A percentile compares a stretch with the other conserved stretches of the same genome.
These are phyloP conservation scores for Jamesozyma gamospora DNA, from an alignment of 805 yeast genomes.

Conservation along the genomic window DNA sequence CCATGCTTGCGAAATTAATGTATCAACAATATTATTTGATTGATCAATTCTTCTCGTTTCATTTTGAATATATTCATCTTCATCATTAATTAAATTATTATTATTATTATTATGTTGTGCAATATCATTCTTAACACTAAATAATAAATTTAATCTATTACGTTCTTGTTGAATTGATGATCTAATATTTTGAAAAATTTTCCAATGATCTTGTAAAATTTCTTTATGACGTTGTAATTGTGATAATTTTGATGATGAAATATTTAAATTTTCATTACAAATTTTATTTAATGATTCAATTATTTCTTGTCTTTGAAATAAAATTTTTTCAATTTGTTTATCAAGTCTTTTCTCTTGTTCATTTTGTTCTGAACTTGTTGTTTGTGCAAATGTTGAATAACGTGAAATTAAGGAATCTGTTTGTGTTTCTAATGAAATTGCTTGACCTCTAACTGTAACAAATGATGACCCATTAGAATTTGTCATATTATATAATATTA, in stretches of 20 bases:
- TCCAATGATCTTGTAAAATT: conserved; percentile 56
- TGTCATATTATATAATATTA: conserved; percentile 2
- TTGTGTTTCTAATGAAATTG: conserved; percentile 60
- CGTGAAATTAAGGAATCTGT: conserved; percentile 44
- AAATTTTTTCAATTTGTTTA: conserved; percentile 39
- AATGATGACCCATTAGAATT: conserved; percentile 32
- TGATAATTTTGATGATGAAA: conserved; percentile 65
- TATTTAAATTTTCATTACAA: conserved; percentile 44
- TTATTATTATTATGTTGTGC: conserved; percentile 44
- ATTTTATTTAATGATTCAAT: conserved; percentile 43
- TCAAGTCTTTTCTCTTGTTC: conserved; percentile 40
- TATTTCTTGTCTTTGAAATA: conserved; percentile 46
- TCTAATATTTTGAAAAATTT: conserved; percentile 51
- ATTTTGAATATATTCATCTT: conserved; percentile 65
- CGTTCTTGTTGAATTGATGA: conserved; percentile 60
- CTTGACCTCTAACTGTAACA: conserved; percentile 58
- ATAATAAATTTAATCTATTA: conserved; percentile 60
- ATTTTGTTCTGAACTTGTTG: conserved; percentile 39
- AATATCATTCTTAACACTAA: conserved; percentile 71
- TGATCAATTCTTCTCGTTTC: conserved; percentile 67
- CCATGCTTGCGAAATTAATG: conserved; percentile 72
- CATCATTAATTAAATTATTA: conserved; percentile 27
- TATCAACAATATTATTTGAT: conserved; percentile 68
- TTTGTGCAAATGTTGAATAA: conserved; percentile 45
- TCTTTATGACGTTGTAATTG: conserved; percentile 80